A percentile compares a stretch with the other conserved stretches of the same genome.
Evolutionary conservation across 352 stramenopile species (phyloP).

Genomic region (Pythium utonaiense): DNA sequence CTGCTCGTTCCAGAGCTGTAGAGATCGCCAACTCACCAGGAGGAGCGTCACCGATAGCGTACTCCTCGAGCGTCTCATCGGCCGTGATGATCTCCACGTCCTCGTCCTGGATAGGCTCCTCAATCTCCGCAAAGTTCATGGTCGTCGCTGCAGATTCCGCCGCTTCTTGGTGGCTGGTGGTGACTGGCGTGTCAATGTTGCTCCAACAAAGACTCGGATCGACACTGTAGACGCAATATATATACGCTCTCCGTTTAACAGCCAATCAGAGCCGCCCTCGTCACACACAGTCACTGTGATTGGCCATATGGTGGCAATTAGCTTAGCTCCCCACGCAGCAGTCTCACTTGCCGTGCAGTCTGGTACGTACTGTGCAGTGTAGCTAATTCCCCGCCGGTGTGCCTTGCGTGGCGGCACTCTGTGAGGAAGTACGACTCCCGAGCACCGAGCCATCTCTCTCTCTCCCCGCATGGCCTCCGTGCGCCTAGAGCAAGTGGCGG

Average conservation of each 20-base stretch:
- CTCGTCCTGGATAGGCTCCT: conserved; percentile 45
- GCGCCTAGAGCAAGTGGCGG: conserved; percentile 25
- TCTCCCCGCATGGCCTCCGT: conserved; percentile 27
- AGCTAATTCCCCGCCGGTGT: background rate
- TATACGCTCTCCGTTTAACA: conserved; percentile 7
- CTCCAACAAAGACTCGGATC: conserved; percentile 2
- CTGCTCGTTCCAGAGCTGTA: background rate
- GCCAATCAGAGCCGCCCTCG: conserved; percentile 35
- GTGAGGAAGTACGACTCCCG: background rate
- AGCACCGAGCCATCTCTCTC: background rate
- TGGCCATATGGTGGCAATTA: conserved; percentile 2
- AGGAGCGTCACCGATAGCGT: conserved; percentile 75
- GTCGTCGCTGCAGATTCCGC: background rate
- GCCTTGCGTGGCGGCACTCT: background rate
- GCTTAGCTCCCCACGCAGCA: background rate
- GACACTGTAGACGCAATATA: background rate
- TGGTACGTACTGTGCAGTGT: no score
- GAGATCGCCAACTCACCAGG: conserved; percentile 34
- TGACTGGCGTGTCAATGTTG: conserved; percentile 15
- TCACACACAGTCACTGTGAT: conserved; percentile 13
- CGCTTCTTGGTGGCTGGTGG: conserved; percentile 11
- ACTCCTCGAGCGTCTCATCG: conserved; percentile 79
- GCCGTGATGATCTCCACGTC: conserved; percentile 82
- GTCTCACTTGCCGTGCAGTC: background rate
- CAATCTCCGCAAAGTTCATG: conserved; percentile 37